Evolutionary conservation across 257 asterid species (phyloP).

Genomic region (Plantago ovata): DNA sequence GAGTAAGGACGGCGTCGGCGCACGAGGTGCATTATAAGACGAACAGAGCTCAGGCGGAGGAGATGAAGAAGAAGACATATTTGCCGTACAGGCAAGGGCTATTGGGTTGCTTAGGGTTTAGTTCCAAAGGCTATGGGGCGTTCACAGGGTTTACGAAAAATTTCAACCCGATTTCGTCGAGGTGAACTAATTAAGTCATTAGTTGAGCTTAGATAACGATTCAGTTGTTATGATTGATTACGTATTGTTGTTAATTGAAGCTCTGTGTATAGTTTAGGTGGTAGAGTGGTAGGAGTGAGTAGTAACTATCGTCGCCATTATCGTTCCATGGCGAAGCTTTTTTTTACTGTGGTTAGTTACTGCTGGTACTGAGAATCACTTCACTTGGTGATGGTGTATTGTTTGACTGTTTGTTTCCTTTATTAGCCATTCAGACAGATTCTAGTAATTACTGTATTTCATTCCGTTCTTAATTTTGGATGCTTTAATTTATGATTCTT

Average conservation of each 20-base stretch:
- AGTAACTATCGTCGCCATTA: not conserved
- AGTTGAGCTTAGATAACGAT: too few species aligned
- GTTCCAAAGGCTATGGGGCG: constrained; percentile 88
- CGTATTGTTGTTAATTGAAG: not conserved
- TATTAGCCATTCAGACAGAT: too few species aligned
- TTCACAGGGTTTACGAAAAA: constrained; percentile 78
- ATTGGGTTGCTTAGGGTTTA: constrained; percentile 88
- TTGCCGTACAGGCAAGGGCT: constrained; percentile 87
- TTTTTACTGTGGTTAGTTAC: not conserved
- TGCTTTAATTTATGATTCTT: too few species aligned
- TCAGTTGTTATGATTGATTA: too few species aligned
- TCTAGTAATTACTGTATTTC: too few species aligned
- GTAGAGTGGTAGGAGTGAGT: too few species aligned
- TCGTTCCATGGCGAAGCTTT: not conserved
- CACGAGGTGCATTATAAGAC: constrained; percentile 88
- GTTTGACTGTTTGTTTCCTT: too few species aligned
- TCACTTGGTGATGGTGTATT: not conserved
- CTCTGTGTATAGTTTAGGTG: not conserved
- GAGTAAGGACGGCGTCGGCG: constrained; percentile 61
- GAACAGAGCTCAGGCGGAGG: constrained; percentile 92
- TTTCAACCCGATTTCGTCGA: constrained; percentile 81
- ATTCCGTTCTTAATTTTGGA: too few species aligned
- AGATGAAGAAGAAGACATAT: constrained; percentile 94
- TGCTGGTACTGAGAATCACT: not conserved
- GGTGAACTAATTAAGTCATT: too few species aligned